phyloP scores from a whole-genome alignment of 352 stramenopile genomes.

The Plasmopara halstedii region DNA sequence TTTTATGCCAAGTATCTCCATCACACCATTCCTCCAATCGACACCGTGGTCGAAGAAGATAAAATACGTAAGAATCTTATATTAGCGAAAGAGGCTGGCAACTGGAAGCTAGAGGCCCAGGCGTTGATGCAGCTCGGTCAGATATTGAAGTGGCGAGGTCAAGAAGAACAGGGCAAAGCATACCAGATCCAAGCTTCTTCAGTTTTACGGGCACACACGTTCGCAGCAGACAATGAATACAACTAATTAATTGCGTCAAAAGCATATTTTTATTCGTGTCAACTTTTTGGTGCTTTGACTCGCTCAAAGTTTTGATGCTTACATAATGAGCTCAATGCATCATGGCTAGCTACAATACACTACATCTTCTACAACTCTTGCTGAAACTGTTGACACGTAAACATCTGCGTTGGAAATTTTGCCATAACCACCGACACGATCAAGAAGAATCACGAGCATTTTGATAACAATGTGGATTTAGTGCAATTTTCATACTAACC shows the following conservation, averaged over 20 bases:
- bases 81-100: conserved; percentile 23
- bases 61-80: conserved; percentile 54
- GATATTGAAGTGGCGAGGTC: conserved; percentile 67
- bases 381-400: too few relatives aligned
- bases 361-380: too few relatives aligned
- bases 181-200: conserved; percentile 47
- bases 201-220: conserved; percentile 49
- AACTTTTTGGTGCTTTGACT: too few relatives aligned
- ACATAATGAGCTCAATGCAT: too few relatives aligned
- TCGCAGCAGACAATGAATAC: conserved; percentile 23
- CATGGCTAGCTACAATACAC: too few relatives aligned
- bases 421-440: too few relatives aligned
- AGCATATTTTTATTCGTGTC: too few relatives aligned
- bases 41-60: conserved; percentile 68
- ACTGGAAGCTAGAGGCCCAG: conserved; percentile 66
- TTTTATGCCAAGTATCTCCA: conserved; percentile 47
- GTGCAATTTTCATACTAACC: too few relatives aligned
- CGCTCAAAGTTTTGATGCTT: too few relatives aligned
- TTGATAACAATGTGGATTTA: too few relatives aligned
- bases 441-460: too few relatives aligned
- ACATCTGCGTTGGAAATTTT: too few relatives aligned
- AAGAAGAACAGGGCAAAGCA: conserved; percentile 33
- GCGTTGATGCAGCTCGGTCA: conserved; percentile 59
- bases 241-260: background rate
- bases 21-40: conserved; percentile 51